Conservation (phyloP, 2,329 filamentous ascomycete species). For the Clonostachys chloroleuca region DNA sequence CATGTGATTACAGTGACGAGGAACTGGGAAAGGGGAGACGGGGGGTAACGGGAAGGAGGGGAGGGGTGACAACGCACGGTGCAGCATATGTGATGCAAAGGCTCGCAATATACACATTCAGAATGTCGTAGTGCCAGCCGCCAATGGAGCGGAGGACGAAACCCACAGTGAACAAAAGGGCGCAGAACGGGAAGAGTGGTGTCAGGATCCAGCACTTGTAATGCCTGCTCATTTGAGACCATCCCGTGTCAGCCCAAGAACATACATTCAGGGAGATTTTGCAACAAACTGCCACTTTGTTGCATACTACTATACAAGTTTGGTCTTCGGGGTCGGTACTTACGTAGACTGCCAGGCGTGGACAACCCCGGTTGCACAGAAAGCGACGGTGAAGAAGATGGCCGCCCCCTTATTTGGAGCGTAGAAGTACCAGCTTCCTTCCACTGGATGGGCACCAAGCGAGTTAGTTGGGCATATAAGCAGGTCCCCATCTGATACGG, state of each 20-base stretch:
- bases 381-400: constrained; percentile 39
- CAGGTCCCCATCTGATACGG: neutral
- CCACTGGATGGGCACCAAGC: constrained; percentile 16
- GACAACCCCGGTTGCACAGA: constrained; percentile 24
- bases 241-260: neutral
- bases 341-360: constrained; percentile 42
- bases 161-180: constrained; percentile 48
- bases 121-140: constrained; percentile 18
- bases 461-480: no score
- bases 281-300: no score
- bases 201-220: constrained; percentile 55
- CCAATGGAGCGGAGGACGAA: constrained; percentile 39
- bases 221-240: constrained; percentile 25
- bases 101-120: constrained; percentile 23
- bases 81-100: constrained; percentile 26
- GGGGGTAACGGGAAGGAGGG: no score
- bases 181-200: constrained; percentile 47
- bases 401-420: constrained; percentile 41
- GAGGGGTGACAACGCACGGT: constrained; percentile 14
- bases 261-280: no score
- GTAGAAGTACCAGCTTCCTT: constrained; percentile 39
- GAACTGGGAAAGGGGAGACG: neutral
- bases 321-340: constrained; percentile 15
- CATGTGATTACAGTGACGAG: neutral
- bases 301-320: no score